Evolutionary conservation across 345 rosid genomes (phyloP), one percentile per base, ranked within the genome.

Genomic region (Chamaenerion angustifolium): DNA sequence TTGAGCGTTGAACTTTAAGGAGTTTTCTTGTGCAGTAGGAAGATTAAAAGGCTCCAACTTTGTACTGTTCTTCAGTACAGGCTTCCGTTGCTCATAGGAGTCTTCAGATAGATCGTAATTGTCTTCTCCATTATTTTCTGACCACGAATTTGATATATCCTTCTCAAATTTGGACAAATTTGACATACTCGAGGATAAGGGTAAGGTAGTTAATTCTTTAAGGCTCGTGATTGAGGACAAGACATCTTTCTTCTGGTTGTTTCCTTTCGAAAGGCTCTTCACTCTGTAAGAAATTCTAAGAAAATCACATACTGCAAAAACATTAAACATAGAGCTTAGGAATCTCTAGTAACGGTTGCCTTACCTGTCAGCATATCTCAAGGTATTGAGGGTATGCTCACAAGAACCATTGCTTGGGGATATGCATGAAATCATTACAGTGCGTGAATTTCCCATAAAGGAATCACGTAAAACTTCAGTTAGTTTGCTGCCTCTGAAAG

Each of bases 331-430:
- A 16, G 25, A 53, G 13, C 18, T 2, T 12, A n/a, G 11, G 46
- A 21, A 14, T 51, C 23, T n/a, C 48, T 16, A 16, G 17, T 13
- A 49, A 12, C 16, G 25, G 35, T 16, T 13, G 18, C 27, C 53
- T 70, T 54, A 82, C 98, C 98, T 87, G 75, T 92, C 98, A n/a
- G 98, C 98, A 48, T 92, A 92, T 86, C 98, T 78, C 55, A 92
- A 73, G 60, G 98, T 86, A 71, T 92, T 92, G 45, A 92, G 93
- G 43, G 98, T 86, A 64, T 92, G 98, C 68, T 86, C 98, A 65
- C 96, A 92, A 61, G 88, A 92, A 56, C 98, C 98, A 41, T 96
- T 81, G 71, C 87, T 77, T 43, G 98, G 98, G 49, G 98, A 92
- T 67, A 92, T 86, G 73, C 98, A 92, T 12, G 98, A 92, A 55